A percentile compares a stretch with the other conserved stretches of the same genome.
These are phyloP conservation scores for Bretschneidera sinensis DNA, from an alignment of 345 rosid genomes.

Conservation along the genomic window DNA sequence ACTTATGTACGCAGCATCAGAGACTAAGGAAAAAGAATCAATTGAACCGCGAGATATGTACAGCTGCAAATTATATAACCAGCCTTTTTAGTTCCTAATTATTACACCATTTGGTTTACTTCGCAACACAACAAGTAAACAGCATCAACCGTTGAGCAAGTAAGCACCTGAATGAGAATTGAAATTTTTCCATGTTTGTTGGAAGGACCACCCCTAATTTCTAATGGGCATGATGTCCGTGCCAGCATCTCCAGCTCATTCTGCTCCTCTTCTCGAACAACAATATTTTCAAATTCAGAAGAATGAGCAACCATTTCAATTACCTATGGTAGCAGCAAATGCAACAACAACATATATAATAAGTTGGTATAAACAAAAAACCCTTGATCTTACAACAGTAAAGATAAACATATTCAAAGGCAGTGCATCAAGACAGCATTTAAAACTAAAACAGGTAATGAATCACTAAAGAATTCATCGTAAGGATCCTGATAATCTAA, in stretches of 20 bases:
- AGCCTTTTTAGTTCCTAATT: slow-evolving; percentile 21
- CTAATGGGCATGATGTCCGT: slow-evolving; percentile 80
- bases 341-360: slow-evolving; percentile 3
- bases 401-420: slow-evolving; percentile 12
- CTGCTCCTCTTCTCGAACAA: slow-evolving; percentile 98
- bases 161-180: slow-evolving; percentile 84
- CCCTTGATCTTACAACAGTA: background rate
- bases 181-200: slow-evolving; percentile 96
- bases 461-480: background rate
- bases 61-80: slow-evolving; percentile 51
- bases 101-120: slow-evolving; percentile 15
- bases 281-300: slow-evolving; percentile 94
- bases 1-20: slow-evolving; percentile 95
- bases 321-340: slow-evolving; percentile 42
- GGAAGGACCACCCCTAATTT: slow-evolving; percentile 86
- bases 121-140: slow-evolving; percentile 15
- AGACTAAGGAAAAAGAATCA: slow-evolving; percentile 85
- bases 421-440: slow-evolving; percentile 1
- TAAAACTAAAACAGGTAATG: background rate
- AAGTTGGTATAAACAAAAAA: slow-evolving; percentile 4
- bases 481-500: background rate
- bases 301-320: slow-evolving; percentile 97
- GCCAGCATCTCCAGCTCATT: slow-evolving; percentile 78
- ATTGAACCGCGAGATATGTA: slow-evolving; percentile 93
- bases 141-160: slow-evolving; percentile 13